These are phyloP conservation scores for Cladosporium sp. DNA, from an alignment of 2,329 filamentous ascomycete genomes.

Conservation along the genomic window DNA sequence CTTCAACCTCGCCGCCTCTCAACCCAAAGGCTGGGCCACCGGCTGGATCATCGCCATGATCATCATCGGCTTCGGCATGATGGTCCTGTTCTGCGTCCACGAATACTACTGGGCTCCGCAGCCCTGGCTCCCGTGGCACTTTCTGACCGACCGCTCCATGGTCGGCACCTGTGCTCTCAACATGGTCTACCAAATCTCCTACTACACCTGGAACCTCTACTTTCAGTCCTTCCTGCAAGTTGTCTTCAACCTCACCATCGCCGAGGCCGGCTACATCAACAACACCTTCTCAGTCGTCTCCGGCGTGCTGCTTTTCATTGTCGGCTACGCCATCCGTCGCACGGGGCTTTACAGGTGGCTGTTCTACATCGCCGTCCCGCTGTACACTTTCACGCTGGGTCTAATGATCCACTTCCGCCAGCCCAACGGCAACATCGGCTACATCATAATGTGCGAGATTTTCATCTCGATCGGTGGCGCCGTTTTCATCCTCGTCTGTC, in stretches of 20 bases:
- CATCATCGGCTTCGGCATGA: conserved; percentile 39
- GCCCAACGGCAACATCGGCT: conserved; percentile 44
- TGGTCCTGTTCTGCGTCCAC: conserved; percentile 41
- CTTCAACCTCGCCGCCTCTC: conserved; percentile 54
- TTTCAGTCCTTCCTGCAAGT: conserved; percentile 45
- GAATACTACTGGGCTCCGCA: conserved; percentile 43
- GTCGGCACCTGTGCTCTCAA: conserved; percentile 54
- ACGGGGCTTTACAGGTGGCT: conserved; percentile 54
- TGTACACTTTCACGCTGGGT: conserved; percentile 35
- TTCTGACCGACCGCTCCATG: conserved; percentile 52
- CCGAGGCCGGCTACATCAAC: conserved; percentile 32
- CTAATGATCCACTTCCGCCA: conserved; percentile 34
- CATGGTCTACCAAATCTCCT: conserved; percentile 36
- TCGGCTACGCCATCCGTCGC: conserved; percentile 50
- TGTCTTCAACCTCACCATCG: conserved; percentile 38
- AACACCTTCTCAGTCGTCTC: conserved; percentile 42
- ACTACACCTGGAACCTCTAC: conserved; percentile 42
- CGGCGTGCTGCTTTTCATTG: conserved; percentile 46
- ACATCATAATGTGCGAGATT: conserved; percentile 55
- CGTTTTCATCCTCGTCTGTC: conserved; percentile 57
- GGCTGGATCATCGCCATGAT: conserved; percentile 44
- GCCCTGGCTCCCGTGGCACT: conserved; percentile 47
- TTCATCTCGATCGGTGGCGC: conserved; percentile 56
- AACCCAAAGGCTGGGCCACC: conserved; percentile 38
- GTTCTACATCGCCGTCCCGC: conserved; percentile 37